A percentile compares a stretch with the other conserved stretches of the same genome.
Conservation (phyloP, 768 basidiomycete species). For the Boletus rufocinnamomeus region DNA sequence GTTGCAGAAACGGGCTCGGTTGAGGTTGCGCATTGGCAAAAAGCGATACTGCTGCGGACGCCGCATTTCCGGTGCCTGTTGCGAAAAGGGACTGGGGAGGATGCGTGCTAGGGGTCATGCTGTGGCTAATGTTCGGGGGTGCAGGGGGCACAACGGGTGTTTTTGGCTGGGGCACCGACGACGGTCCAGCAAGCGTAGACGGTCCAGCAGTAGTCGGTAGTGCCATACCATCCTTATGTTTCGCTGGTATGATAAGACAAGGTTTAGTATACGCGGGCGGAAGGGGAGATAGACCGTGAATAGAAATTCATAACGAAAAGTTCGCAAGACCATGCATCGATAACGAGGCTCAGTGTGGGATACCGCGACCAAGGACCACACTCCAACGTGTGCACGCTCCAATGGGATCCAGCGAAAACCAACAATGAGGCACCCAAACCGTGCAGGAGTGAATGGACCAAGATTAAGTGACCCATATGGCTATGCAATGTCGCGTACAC, state of each 20-base stretch:
- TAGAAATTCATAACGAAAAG: background rate
- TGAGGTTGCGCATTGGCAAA: conserved; percentile 29
- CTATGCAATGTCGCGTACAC: background rate
- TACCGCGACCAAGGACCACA: background rate
- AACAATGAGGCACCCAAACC: background rate
- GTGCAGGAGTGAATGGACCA: background rate
- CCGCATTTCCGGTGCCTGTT: conserved; percentile 17
- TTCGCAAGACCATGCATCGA: background rate
- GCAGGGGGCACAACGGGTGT: conserved; percentile 21
- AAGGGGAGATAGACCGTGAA: background rate
- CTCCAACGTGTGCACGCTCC: too few relatives aligned
- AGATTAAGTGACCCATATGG: background rate
- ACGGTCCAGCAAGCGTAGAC: conserved; percentile 10
- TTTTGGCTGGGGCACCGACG: conserved; percentile 16
- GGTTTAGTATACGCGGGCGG: conserved; percentile 9
- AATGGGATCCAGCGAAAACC: background rate
- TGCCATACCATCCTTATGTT: conserved; percentile 23
- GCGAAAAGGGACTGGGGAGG: conserved; percentile 32
- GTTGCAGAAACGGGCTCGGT: conserved; percentile 33
- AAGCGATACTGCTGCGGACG: conserved; percentile 18
- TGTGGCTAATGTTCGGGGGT: conserved; percentile 20
- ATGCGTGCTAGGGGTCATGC: conserved; percentile 36
- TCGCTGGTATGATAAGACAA: conserved; percentile 16
- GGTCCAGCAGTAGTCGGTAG: conserved; percentile 18
- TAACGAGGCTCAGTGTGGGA: background rate